Conservation (phyloP, 1,284 basidiomycete genomes). For the Puccinia novopanici region DNA sequence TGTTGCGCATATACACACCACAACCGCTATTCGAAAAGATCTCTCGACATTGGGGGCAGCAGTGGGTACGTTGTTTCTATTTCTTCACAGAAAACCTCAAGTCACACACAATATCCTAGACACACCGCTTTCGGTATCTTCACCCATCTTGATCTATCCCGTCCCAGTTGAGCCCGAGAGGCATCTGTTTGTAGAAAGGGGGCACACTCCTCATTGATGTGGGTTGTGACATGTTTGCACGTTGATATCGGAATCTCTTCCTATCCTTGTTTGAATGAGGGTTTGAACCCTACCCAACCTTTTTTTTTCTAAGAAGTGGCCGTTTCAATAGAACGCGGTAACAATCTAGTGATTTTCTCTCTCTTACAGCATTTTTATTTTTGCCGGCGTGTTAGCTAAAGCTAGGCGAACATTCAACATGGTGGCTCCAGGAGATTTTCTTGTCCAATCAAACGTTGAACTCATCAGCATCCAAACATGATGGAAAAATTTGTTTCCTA, state of each 20-base stretch:
- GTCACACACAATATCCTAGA: neutral
- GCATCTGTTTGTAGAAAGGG: conserved; percentile 21
- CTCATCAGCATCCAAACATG: conserved; percentile 32
- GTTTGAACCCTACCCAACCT: conserved; percentile 17
- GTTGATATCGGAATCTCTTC: neutral
- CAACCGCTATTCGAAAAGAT: neutral
- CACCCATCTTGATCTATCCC: conserved; percentile 21
- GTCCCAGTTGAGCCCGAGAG: neutral
- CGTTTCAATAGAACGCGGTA: conserved; percentile 25
- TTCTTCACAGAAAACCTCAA: neutral
- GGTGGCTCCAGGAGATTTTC: conserved; percentile 4
- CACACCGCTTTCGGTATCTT: conserved; percentile 23
- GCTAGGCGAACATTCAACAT: conserved; percentile 31
- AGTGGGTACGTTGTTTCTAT: neutral
- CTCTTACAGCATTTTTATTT: conserved; percentile 15
- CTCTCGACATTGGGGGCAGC: neutral
- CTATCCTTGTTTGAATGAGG: conserved; percentile 19
- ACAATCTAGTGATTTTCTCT: conserved; percentile 21
- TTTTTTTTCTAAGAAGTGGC: neutral
- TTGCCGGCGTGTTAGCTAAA: conserved; percentile 13
- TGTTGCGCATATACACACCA: conserved; percentile 17
- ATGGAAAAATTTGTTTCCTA: neutral
- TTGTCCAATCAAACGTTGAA: neutral
- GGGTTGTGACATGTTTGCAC: conserved; percentile 17
- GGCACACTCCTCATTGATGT: conserved; percentile 18